phyloP scores from a whole-genome alignment of 192 early-diverging fungal species.

The Backusella liffmaniae region DNA sequence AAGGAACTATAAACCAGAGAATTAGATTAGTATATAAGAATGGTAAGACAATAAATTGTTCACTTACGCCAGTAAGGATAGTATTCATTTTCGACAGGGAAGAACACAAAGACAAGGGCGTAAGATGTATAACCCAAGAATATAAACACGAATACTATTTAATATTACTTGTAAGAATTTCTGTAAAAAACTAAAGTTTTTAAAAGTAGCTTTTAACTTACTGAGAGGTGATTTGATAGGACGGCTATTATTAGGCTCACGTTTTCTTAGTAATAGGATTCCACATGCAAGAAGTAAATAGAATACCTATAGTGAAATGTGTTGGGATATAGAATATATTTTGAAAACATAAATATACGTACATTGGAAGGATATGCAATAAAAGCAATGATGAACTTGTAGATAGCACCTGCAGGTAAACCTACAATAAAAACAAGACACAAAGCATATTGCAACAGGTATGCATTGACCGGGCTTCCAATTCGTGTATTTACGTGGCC shows the following conservation, averaged over 20 bases:
- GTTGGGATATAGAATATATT: background rate
- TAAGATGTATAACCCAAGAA: constrained; percentile 25
- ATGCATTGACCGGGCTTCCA: constrained; percentile 22
- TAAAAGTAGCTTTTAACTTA: background rate
- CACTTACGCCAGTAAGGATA: constrained; percentile 34
- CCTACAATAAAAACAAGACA: constrained; percentile 23
- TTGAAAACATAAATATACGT: background rate
- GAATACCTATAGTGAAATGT: constrained; percentile 11
- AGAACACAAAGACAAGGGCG: constrained; percentile 29
- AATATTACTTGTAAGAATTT: background rate
- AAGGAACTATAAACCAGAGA: constrained; percentile 23
- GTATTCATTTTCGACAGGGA: constrained; percentile 24
- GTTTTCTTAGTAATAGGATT: constrained; percentile 15
- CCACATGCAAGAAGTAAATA: constrained; percentile 12
- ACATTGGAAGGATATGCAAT: constrained; percentile 23
- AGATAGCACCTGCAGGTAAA: constrained; percentile 30
- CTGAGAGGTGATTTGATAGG: constrained; percentile 24
- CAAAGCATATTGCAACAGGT: constrained; percentile 24
- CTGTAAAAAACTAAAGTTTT: background rate
- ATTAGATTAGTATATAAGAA: background rate
- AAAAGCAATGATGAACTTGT: constrained; percentile 36
- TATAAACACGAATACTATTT: constrained; percentile 19
- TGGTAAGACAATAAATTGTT: background rate
- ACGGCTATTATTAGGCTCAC: constrained; percentile 14
- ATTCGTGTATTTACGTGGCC: constrained; percentile 23